These are phyloP conservation scores for Physcomitrellopsis africana DNA, from an alignment of 225 moss, liverwort and hornwort species.

Conservation along the genomic window DNA sequence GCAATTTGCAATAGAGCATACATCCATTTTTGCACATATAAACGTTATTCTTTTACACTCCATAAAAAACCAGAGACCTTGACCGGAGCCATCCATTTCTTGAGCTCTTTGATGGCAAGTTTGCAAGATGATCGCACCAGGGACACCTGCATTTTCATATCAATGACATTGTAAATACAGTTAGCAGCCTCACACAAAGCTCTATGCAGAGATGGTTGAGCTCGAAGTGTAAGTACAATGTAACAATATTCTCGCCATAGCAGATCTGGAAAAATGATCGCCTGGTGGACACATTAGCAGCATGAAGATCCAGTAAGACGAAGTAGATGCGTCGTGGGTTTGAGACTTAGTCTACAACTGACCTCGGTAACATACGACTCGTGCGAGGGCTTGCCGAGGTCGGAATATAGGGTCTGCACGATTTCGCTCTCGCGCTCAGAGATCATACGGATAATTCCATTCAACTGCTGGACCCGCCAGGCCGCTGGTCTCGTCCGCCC, in stretches of 20 bases:
- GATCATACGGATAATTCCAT: constrained; percentile 43
- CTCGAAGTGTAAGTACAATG: too few species aligned
- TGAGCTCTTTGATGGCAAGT: constrained; percentile 46
- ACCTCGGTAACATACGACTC: constrained; percentile 59
- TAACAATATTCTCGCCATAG: not conserved
- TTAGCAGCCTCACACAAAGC: not conserved
- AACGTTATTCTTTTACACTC: too few species aligned
- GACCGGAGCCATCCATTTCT: constrained; percentile 56
- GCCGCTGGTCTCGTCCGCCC: constrained; percentile 54
- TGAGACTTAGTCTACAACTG: not conserved
- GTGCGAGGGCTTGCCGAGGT: constrained; percentile 62
- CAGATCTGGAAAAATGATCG: too few species aligned
- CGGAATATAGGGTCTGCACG: constrained; percentile 50
- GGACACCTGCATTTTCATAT: constrained; percentile 36
- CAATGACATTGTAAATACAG: not conserved
- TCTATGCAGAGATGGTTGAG: too few species aligned
- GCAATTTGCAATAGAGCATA: too few species aligned
- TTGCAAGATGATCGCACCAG: constrained; percentile 36
- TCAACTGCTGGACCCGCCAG: constrained; percentile 78
- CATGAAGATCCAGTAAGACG: too few species aligned
- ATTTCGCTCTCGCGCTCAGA: constrained; percentile 62
- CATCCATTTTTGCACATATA: too few species aligned
- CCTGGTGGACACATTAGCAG: too few species aligned
- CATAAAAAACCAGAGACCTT: constrained; percentile 31
- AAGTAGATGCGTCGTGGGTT: too few species aligned